A percentile compares a stretch with the other conserved stretches of the same genome.
phyloP scores from a whole-genome alignment of 179 eudicot genomes.

The Silene vulgaris region DNA sequence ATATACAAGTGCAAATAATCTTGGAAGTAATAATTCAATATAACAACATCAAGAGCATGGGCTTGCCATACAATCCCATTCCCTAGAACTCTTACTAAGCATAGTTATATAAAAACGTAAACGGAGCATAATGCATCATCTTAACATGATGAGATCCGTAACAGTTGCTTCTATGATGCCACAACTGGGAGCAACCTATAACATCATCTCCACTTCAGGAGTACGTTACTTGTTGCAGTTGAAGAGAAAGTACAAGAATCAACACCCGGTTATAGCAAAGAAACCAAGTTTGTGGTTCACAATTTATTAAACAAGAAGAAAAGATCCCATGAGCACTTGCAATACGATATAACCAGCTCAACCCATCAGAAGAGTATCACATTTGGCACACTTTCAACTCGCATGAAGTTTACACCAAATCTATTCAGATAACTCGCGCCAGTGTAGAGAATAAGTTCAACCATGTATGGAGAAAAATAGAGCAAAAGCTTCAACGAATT shows the following conservation, averaged over 20 bases:
- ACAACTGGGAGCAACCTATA: not conserved
- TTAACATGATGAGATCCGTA: too few relatives aligned
- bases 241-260: slow-evolving; percentile 1
- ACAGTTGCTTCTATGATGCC: not conserved
- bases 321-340: not conserved
- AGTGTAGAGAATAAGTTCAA: not conserved
- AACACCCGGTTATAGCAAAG: not conserved
- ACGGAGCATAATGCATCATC: too few relatives aligned
- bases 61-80: too few relatives aligned
- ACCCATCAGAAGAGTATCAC: not conserved
- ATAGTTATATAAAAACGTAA: too few relatives aligned
- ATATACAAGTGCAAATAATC: not conserved
- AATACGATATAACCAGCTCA: not conserved
- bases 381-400: not conserved
- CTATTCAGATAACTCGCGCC: too few relatives aligned
- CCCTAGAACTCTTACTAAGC: too few relatives aligned
- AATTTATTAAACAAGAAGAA: not conserved
- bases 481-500: not conserved
- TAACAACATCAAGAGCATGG: too few relatives aligned
- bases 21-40: too few relatives aligned
- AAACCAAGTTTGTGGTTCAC: not conserved
- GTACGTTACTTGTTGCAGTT: not conserved
- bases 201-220: slow-evolving; percentile 1
- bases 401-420: not conserved
- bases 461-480: slow-evolving; percentile 3